Evolutionary conservation across 352 stramenopile genomes (phyloP).

Genomic region (Globisporangium takayamanum): DNA sequence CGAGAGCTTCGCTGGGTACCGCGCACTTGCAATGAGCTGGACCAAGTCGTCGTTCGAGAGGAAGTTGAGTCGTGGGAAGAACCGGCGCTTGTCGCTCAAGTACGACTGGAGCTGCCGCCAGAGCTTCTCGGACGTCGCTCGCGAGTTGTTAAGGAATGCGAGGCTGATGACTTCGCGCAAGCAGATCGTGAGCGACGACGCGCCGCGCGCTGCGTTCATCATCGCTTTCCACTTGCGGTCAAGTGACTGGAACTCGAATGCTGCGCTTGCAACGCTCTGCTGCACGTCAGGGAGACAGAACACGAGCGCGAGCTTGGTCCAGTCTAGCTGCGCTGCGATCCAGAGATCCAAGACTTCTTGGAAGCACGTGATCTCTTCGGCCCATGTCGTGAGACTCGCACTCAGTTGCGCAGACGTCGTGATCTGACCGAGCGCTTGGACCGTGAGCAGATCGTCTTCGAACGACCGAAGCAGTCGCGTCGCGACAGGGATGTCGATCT

Average conservation of each 20-base stretch:
- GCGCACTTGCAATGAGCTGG: slow-evolving; percentile 42
- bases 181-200: slow-evolving; percentile 43
- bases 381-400: slow-evolving; percentile 40
- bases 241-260: slow-evolving; percentile 52
- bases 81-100: slow-evolving; percentile 48
- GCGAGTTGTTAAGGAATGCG: slow-evolving; percentile 36
- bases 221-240: slow-evolving; percentile 66
- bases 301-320: slow-evolving; percentile 34
- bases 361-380: slow-evolving; percentile 51
- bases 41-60: slow-evolving; percentile 59
- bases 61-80: slow-evolving; percentile 58
- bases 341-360: slow-evolving; percentile 58
- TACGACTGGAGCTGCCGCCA: slow-evolving; percentile 51
- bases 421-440: slow-evolving; percentile 49
- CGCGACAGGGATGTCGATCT: slow-evolving; percentile 29
- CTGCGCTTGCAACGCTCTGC: slow-evolving; percentile 42
- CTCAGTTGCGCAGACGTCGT: slow-evolving; percentile 28
- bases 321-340: slow-evolving; percentile 43
- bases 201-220: slow-evolving; percentile 48
- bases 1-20: slow-evolving; percentile 23
- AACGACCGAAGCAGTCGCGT: slow-evolving; percentile 32
- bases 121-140: slow-evolving; percentile 41
- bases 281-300: slow-evolving; percentile 53
- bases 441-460: slow-evolving; percentile 48
- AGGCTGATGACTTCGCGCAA: slow-evolving; percentile 53